Conservation (phyloP, 2,329 filamentous ascomycete genomes). For the Exophiala sideris region DNA sequence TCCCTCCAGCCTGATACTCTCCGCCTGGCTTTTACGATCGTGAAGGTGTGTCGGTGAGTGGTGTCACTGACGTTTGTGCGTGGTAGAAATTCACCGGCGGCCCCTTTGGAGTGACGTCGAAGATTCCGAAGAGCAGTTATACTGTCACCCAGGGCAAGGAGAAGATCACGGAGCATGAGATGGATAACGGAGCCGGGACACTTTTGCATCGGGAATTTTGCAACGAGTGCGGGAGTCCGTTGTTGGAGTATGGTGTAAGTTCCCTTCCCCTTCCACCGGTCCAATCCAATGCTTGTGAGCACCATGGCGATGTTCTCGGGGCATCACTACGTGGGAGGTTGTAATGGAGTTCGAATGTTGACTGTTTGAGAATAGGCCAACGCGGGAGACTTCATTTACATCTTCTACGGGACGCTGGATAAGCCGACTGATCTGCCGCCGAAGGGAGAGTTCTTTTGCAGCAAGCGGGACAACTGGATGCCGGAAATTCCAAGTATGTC, state of each 20-base stretch:
- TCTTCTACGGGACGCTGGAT: constrained; percentile 51
- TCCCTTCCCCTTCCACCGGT: background rate
- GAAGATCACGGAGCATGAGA: constrained; percentile 44
- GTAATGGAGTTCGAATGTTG: background rate
- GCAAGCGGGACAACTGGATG: constrained; percentile 49
- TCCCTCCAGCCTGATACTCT: background rate
- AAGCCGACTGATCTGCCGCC: constrained; percentile 48
- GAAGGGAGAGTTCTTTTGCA: constrained; percentile 57
- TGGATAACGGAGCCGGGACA: constrained; percentile 50
- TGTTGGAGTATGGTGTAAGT: constrained; percentile 52
- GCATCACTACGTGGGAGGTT: background rate
- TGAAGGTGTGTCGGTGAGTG: background rate
- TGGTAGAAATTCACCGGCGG: constrained; percentile 22
- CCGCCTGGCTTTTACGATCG: background rate
- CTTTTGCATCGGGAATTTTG: constrained; percentile 53
- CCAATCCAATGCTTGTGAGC: background rate
- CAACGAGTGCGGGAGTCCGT: constrained; percentile 48
- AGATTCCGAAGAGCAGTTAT: constrained; percentile 46
- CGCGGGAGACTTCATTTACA: constrained; percentile 37
- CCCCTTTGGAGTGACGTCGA: constrained; percentile 50
- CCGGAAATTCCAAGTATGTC: constrained; percentile 45
- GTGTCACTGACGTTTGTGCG: background rate
- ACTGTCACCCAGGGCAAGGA: constrained; percentile 37
- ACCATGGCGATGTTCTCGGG: background rate
- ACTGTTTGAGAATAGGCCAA: constrained; percentile 17